A percentile compares a stretch with the other conserved stretches of the same genome.
Conservation (phyloP, 768 basidiomycete species). For the Boletales sp. region DNA sequence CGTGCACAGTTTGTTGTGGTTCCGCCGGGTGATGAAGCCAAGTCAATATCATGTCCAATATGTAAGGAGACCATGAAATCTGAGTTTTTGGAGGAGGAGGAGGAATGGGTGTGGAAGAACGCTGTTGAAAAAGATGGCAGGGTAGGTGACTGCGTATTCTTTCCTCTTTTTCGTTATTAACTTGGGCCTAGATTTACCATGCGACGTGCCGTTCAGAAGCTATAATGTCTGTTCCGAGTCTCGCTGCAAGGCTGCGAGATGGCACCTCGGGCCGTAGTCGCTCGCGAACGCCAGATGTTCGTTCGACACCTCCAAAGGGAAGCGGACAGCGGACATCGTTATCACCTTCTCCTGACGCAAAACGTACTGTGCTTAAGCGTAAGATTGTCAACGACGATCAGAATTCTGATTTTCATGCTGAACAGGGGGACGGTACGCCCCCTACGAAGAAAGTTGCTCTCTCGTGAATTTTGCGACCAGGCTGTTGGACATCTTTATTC, state of each 20-base stretch:
- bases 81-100: constrained; percentile 92
- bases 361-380: constrained; percentile 64
- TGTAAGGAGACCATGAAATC: constrained; percentile 92
- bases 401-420: constrained; percentile 26
- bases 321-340: constrained; percentile 33
- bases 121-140: constrained; percentile 79
- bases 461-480: constrained; percentile 19
- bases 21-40: constrained; percentile 86
- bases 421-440: constrained; percentile 49
- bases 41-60: constrained; percentile 83
- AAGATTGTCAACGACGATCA: constrained; percentile 59
- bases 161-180: not conserved
- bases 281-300: constrained; percentile 68
- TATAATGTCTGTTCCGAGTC: constrained; percentile 53
- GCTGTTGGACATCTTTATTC: constrained; percentile 26
- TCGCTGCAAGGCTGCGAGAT: constrained; percentile 65
- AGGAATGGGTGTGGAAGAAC: constrained; percentile 98
- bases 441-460: constrained; percentile 67
- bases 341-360: constrained; percentile 53
- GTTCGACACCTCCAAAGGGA: constrained; percentile 37
- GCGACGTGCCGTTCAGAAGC: constrained; percentile 93
- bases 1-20: constrained; percentile 80
- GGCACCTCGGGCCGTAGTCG: constrained; percentile 59
- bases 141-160: constrained; percentile 43
- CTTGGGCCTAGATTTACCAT: constrained; percentile 70